A percentile compares a stretch with the other conserved stretches of the same genome.
Evolutionary conservation across 495 filamentous ascomycete species (phyloP).

Genomic region (Elasticomyces elasticus): DNA sequence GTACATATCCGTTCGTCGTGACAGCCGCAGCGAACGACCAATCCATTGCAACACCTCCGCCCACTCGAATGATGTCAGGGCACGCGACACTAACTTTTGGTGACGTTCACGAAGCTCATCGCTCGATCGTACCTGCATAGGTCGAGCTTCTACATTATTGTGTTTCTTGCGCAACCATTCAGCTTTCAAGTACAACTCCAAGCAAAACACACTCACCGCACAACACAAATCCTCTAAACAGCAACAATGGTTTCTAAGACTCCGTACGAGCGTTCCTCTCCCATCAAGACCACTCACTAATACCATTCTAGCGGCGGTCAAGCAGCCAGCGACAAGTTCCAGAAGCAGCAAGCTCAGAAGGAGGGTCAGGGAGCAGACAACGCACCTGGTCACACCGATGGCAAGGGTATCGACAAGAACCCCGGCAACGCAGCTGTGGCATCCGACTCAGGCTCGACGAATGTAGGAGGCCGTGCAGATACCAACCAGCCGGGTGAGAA

Average conservation of each 20-base stretch:
- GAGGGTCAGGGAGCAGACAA: conserved; percentile 20
- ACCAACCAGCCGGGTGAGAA: conserved; percentile 21
- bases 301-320: conserved; percentile 13
- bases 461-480: conserved; percentile 7
- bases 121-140: too few species aligned
- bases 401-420: conserved; percentile 9
- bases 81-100: too few species aligned
- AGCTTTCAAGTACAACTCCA: too few species aligned
- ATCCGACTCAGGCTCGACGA: conserved; percentile 17
- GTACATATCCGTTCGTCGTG: too few species aligned
- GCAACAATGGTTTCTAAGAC: conserved; percentile 10
- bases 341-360: conserved; percentile 14
- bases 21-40: too few species aligned
- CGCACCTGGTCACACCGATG: conserved; percentile 19
- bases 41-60: too few species aligned
- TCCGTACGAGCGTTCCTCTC: neutral
- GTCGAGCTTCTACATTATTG: too few species aligned
- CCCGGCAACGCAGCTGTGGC: conserved; percentile 20
- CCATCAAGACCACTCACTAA: neutral
- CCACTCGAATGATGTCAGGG: too few species aligned
- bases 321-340: conserved; percentile 15
- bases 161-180: too few species aligned
- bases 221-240: neutral
- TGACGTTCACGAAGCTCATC: too few species aligned
- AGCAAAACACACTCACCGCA: neutral